These are phyloP conservation scores for Penicillium verrucosum DNA, from an alignment of 2,329 filamentous ascomycete genomes.

Conservation along the genomic window DNA sequence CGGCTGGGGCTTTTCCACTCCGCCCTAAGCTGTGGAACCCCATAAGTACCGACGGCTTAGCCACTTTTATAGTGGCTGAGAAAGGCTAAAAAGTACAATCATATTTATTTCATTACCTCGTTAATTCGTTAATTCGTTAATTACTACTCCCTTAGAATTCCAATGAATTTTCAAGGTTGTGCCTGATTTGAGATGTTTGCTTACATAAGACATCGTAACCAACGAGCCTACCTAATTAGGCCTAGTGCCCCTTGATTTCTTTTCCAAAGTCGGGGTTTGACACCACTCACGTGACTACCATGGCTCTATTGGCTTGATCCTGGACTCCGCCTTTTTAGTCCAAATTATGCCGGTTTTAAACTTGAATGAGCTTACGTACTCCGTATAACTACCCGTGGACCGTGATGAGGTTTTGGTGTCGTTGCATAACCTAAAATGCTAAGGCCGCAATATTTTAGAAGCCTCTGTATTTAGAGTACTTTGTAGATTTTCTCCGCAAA, in stretches of 20 bases:
- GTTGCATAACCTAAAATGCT: neutral
- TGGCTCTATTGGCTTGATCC: neutral
- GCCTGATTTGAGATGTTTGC: neutral
- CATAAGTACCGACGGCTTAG: neutral
- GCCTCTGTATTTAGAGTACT: neutral
- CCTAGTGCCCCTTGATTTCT: neutral
- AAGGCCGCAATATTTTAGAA: neutral
- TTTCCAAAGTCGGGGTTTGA: neutral
- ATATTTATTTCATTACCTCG: neutral
- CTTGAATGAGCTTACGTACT: neutral
- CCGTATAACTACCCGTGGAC: no score
- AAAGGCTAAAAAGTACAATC: no score
- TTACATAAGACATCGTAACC: neutral
- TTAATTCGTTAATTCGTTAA: neutral
- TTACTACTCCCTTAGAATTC: neutral
- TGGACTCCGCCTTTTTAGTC: neutral
- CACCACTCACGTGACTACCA: neutral
- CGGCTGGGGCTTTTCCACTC: slow-evolving; percentile 14
- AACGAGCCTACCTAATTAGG: neutral
- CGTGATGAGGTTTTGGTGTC: neutral
- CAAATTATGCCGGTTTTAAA: neutral
- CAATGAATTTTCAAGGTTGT: neutral
- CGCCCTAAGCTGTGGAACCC: neutral
- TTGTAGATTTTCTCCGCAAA: neutral
- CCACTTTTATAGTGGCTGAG: neutral